A percentile compares a stretch with the other conserved stretches of the same genome.
Evolutionary conservation across 495 filamentous ascomycete species (phyloP).

Genomic region (Xylaria sp.): DNA sequence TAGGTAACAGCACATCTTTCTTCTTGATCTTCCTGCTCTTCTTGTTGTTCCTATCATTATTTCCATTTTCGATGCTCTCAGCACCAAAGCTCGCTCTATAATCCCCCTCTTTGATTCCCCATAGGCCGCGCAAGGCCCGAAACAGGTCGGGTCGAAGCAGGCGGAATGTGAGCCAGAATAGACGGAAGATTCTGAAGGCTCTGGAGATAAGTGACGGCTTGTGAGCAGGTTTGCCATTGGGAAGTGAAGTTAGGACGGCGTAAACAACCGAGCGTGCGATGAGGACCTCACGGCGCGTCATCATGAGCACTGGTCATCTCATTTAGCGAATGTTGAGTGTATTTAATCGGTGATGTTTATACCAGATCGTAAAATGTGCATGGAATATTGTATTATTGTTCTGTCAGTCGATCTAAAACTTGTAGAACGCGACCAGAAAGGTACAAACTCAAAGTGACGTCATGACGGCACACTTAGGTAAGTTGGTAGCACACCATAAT

Average conservation of each 20-base stretch:
- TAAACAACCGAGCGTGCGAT: constrained; percentile 47
- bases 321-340: background rate
- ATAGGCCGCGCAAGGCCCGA: constrained; percentile 45
- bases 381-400: background rate
- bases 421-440: background rate
- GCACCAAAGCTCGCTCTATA: constrained; percentile 61
- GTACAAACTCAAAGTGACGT: background rate
- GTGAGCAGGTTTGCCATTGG: constrained; percentile 29
- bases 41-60: constrained; percentile 35
- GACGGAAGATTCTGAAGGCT: constrained; percentile 45
- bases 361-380: background rate
- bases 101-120: constrained; percentile 61
- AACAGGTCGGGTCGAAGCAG: constrained; percentile 51
- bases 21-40: constrained; percentile 26
- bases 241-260: constrained; percentile 32
- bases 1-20: constrained; percentile 44
- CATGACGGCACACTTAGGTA: background rate
- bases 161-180: constrained; percentile 47
- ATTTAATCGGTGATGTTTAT: background rate
- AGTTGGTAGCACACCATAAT: too few species aligned
- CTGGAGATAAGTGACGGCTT: constrained; percentile 38
- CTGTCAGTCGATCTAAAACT: background rate
- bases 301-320: constrained; percentile 14
- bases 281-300: constrained; percentile 34
- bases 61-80: constrained; percentile 31